A percentile compares a stretch with the other conserved stretches of the same genome.
These are phyloP conservation scores for Nemania sp. DNA, from an alignment of 2,329 filamentous ascomycete species.

Conservation along the genomic window DNA sequence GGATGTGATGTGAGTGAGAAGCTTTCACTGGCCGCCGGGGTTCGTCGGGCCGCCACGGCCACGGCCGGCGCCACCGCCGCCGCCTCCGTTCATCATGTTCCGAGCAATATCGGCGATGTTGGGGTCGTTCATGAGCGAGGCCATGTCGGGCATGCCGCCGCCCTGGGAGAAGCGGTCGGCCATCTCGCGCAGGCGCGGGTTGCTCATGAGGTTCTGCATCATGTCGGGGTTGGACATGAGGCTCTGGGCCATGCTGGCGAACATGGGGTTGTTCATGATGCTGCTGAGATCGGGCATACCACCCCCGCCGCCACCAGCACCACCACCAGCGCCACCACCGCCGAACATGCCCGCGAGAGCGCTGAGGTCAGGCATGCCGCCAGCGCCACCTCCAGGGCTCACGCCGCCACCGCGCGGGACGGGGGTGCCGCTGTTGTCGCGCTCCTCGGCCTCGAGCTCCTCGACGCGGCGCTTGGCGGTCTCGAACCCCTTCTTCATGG, in stretches of 20 bases:
- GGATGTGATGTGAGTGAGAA: too few relatives aligned
- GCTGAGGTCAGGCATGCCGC: slow-evolving; percentile 71
- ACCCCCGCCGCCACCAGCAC: slow-evolving; percentile 65
- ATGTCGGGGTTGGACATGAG: slow-evolving; percentile 95
- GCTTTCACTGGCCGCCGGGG: slow-evolving; percentile 30
- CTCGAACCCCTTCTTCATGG: slow-evolving; percentile 97
- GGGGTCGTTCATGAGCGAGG: slow-evolving; percentile 86
- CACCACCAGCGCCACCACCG: slow-evolving; percentile 62
- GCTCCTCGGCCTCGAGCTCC: slow-evolving; percentile 67
- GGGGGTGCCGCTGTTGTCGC: slow-evolving; percentile 51
- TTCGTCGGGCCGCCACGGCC: slow-evolving; percentile 29
- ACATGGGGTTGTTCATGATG: slow-evolving; percentile 98
- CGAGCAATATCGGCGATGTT: slow-evolving; percentile 80
- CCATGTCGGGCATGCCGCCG: slow-evolving; percentile 88
- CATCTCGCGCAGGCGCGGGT: slow-evolving; percentile 87
- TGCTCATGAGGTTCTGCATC: slow-evolving; percentile 91
- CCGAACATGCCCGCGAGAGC: slow-evolving; percentile 74
- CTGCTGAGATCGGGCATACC: slow-evolving; percentile 86
- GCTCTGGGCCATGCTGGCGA: slow-evolving; percentile 94
- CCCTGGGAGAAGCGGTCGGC: slow-evolving; percentile 75
- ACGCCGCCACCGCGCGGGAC: slow-evolving; percentile 41
- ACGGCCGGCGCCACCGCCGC: slow-evolving; percentile 24
- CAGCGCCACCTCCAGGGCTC: slow-evolving; percentile 52
- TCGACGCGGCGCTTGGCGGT: slow-evolving; percentile 87
- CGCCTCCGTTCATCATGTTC: slow-evolving; percentile 42